Conservation (phyloP, 345 rosid species). For the Arabis hirsuta region DNA sequence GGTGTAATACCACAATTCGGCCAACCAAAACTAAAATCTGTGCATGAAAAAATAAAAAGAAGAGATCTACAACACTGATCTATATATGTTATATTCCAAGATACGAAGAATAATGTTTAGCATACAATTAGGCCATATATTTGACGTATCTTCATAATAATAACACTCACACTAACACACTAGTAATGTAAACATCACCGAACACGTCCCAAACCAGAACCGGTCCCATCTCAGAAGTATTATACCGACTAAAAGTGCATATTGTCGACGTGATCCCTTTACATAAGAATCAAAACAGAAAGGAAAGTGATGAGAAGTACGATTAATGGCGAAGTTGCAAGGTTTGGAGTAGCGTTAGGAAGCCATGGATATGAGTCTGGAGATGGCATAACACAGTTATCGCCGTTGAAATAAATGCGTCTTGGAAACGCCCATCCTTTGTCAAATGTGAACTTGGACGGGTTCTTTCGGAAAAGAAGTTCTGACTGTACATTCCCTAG, state of each 20-base stretch:
- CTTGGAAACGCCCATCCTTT: conserved; percentile 97
- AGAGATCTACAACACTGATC: neutral
- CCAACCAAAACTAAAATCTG: no score
- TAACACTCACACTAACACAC: conserved; percentile 21
- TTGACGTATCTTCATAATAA: neutral
- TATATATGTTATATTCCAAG: neutral
- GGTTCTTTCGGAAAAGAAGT: conserved; percentile 75
- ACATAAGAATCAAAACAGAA: conserved; percentile 51
- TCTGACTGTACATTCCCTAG: conserved; percentile 87
- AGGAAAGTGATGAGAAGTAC: conserved; percentile 41
- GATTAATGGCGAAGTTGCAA: conserved; percentile 31
- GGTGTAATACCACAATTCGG: no score
- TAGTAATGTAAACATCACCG: conserved; percentile 5
- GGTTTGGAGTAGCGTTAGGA: conserved; percentile 61
- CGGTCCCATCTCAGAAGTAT: conserved; percentile 1
- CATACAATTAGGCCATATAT: conserved; percentile 2
- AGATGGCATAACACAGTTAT: conserved; percentile 87
- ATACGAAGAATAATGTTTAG: neutral
- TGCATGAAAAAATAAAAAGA: neutral
- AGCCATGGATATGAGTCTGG: conserved; percentile 84
- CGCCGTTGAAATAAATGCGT: conserved; percentile 88
- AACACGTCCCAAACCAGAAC: conserved; percentile 12
- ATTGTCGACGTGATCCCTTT: conserved; percentile 26
- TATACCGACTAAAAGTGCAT: neutral
- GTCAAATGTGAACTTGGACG: conserved; percentile 62